phyloP scores from a whole-genome alignment of 73 alveolate species.

The Blepharisma japonicum region DNA sequence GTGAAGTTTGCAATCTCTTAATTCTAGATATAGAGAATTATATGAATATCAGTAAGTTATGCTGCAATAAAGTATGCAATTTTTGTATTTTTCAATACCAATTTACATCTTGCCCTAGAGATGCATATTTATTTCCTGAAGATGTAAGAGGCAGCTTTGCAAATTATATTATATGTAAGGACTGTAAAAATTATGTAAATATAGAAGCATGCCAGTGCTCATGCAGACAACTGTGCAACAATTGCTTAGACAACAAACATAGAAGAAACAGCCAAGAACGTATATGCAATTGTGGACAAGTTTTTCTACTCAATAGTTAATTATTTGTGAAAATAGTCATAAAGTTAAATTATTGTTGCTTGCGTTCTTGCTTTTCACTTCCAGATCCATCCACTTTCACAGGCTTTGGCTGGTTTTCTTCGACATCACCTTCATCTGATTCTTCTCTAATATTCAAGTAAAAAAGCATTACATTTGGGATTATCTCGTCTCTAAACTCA shows the following conservation, averaged over 20 bases:
- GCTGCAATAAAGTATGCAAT: not conserved
- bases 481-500: conserved; percentile 23
- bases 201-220: too few species aligned
- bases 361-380: not conserved
- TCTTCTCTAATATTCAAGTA: not conserved
- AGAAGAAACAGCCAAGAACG: too few species aligned
- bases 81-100: not conserved
- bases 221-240: too few species aligned
- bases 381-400: conserved; percentile 6
- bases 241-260: too few species aligned
- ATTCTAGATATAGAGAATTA: not conserved
- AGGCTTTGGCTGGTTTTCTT: not conserved
- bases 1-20: not conserved
- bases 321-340: too few species aligned
- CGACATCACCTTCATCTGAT: not conserved
- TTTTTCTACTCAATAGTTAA: too few species aligned
- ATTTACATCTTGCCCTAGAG: not conserved
- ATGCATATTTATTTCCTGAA: too few species aligned
- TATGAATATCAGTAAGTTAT: not conserved
- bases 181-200: too few species aligned
- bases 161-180: too few species aligned
- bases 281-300: too few species aligned
- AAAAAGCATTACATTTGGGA: conserved; percentile 10
- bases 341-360: not conserved
- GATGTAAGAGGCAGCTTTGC: too few species aligned